These are phyloP conservation scores for Boletus semigastroideus DNA, from an alignment of 1,284 basidiomycete genomes.

Conservation along the genomic window DNA sequence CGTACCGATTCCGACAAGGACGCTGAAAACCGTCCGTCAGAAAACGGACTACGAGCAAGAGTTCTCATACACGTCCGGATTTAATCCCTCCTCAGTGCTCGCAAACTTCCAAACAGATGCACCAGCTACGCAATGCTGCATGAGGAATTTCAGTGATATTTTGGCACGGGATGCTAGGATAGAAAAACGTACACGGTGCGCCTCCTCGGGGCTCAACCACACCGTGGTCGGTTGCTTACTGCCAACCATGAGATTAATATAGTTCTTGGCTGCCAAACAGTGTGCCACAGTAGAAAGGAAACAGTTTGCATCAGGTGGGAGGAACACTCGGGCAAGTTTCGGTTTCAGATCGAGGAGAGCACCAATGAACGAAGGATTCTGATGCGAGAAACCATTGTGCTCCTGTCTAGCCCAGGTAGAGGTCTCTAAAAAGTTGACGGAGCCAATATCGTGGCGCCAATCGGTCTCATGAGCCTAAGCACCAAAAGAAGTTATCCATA, in stretches of 20 bases:
- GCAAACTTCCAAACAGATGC: conserved; percentile 76
- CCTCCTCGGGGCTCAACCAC: conserved; percentile 67
- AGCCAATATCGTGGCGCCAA: conserved; percentile 74
- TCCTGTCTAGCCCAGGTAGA: conserved; percentile 85
- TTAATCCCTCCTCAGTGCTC: conserved; percentile 61
- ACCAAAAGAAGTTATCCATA: background rate
- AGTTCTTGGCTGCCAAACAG: conserved; percentile 80
- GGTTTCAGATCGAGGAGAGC: conserved; percentile 79
- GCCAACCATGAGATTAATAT: conserved; percentile 84
- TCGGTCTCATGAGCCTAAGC: conserved; percentile 60
- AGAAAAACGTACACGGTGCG: conserved; percentile 47
- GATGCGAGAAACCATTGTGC: conserved; percentile 80
- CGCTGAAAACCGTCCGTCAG: conserved; percentile 36
- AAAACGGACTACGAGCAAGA: background rate
- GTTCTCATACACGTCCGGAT: conserved; percentile 61
- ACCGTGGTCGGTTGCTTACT: conserved; percentile 78
- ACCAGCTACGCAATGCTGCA: conserved; percentile 71
- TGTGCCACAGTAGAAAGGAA: conserved; percentile 80
- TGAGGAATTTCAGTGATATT: conserved; percentile 5
- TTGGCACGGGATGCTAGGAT: background rate
- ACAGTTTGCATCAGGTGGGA: conserved; percentile 89
- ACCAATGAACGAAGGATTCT: conserved; percentile 85
- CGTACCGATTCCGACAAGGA: conserved; percentile 73
- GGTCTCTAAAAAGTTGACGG: conserved; percentile 85
- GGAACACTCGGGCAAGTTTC: conserved; percentile 75